Evolutionary conservation across 441 rosid species (phyloP).

Genomic region (California macrophylla): DNA sequence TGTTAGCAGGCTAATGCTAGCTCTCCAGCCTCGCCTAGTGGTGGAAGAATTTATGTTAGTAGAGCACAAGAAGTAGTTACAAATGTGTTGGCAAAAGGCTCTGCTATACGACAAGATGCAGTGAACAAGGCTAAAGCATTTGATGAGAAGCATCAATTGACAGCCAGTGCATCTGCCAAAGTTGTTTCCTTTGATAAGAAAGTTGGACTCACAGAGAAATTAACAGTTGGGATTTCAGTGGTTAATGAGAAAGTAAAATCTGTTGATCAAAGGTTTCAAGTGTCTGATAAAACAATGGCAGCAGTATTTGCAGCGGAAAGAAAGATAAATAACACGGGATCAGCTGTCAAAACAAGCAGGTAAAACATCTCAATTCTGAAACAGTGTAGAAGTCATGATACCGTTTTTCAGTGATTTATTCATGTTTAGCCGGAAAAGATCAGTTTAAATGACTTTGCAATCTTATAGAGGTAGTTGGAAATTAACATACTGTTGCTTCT

Average conservation of each 20-base stretch:
- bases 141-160: slow-evolving; percentile 74
- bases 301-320: slow-evolving; percentile 90
- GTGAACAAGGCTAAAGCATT: slow-evolving; percentile 87
- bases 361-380: slow-evolving; percentile 13
- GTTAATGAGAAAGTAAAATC: slow-evolving; percentile 91
- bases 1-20: slow-evolving; percentile 38
- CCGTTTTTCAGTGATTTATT: neutral
- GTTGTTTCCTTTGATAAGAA: slow-evolving; percentile 66
- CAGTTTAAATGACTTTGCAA: neutral
- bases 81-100: slow-evolving; percentile 71
- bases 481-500: neutral
- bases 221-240: slow-evolving; percentile 72
- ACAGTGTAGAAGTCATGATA: neutral
- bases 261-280: slow-evolving; percentile 91
- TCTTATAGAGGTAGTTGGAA: neutral
- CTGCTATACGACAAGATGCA: slow-evolving; percentile 83
- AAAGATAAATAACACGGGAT: slow-evolving; percentile 81
- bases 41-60: slow-evolving; percentile 59
- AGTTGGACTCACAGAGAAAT: slow-evolving; percentile 77
- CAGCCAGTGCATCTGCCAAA: slow-evolving; percentile 83
- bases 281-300: slow-evolving; percentile 96
- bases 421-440: neutral
- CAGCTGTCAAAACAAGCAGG: slow-evolving; percentile 98
- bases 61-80: slow-evolving; percentile 84
- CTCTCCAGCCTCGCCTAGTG: slow-evolving; percentile 35